Percentiles rank a stretch among this genome's conserved stretches.
Conservation (phyloP, 2,329 filamentous ascomycete species). For the Alternaria sp. region DNA sequence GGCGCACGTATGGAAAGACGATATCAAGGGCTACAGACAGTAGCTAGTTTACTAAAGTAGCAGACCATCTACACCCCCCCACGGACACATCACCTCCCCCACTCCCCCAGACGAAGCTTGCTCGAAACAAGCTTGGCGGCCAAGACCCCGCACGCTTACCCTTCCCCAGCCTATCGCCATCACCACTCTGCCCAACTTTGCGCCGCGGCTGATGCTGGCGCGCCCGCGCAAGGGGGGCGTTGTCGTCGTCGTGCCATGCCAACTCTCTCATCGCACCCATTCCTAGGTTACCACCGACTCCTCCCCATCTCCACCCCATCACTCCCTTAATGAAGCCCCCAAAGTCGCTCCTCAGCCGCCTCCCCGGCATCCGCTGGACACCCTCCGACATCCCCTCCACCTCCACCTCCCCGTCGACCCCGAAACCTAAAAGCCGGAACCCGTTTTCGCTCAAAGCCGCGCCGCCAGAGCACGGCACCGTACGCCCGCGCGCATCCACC, state of each 20-base stretch:
- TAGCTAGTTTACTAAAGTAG: no score
- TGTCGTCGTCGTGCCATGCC: background rate
- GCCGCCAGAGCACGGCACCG: background rate
- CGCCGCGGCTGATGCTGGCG: background rate
- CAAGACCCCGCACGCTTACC: conserved; percentile 3
- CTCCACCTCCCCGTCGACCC: conserved; percentile 1
- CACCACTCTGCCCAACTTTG: background rate
- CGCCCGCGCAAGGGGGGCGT: background rate
- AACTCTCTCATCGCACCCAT: background rate
- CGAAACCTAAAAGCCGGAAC: conserved; percentile 23
- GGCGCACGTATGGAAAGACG: background rate
- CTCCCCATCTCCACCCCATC: background rate
- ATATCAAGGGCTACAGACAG: no score
- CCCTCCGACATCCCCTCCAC: conserved; percentile 30
- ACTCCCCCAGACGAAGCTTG: conserved; percentile 17
- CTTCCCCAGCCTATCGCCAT: background rate
- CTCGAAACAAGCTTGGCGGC: conserved; percentile 23
- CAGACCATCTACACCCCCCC: background rate
- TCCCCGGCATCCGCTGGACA: conserved; percentile 36
- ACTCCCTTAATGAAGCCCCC: conserved; percentile 13
- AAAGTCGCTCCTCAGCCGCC: conserved; percentile 5
- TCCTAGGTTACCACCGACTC: background rate
- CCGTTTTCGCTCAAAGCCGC: conserved; percentile 16
- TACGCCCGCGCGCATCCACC: conserved; percentile 27
- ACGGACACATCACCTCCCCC: background rate